Conservation (phyloP, 2,329 filamentous ascomycete species). For the Nigrospora sphaerica region DNA sequence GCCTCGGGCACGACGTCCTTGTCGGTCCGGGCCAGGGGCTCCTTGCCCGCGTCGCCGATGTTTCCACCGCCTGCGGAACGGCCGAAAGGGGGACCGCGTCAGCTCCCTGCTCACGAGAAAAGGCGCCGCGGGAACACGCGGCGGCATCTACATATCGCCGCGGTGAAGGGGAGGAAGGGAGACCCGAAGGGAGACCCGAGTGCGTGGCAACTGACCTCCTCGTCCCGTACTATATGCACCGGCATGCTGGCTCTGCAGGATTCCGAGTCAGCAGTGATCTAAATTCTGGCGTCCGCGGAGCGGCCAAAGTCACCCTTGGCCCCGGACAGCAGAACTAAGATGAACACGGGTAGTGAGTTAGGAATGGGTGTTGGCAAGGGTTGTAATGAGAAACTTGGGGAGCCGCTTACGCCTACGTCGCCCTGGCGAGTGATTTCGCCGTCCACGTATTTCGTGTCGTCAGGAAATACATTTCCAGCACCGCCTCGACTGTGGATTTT, state of each 20-base stretch:
- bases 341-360: no score
- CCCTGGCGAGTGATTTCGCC: conserved; percentile 54
- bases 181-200: background rate
- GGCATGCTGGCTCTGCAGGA: conserved; percentile 39
- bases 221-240: conserved; percentile 53
- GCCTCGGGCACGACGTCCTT: conserved; percentile 44
- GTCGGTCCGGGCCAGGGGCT: conserved; percentile 36
- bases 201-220: conserved; percentile 38
- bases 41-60: conserved; percentile 41
- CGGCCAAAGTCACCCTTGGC: no score
- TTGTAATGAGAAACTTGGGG: no score
- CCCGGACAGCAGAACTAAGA: no score
- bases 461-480: conserved; percentile 53
- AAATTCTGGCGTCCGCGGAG: no score
- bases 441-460: conserved; percentile 53
- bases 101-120: background rate
- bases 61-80: conserved; percentile 45
- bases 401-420: conserved; percentile 27
- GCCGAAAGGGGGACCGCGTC: background rate
- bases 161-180: background rate
- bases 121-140: background rate
- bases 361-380: no score
- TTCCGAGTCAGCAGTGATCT: no score
- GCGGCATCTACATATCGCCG: background rate
- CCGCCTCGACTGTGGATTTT: conserved; percentile 45